phyloP scores from a whole-genome alignment of 768 basidiomycete species.

The Pholiota molesta region DNA sequence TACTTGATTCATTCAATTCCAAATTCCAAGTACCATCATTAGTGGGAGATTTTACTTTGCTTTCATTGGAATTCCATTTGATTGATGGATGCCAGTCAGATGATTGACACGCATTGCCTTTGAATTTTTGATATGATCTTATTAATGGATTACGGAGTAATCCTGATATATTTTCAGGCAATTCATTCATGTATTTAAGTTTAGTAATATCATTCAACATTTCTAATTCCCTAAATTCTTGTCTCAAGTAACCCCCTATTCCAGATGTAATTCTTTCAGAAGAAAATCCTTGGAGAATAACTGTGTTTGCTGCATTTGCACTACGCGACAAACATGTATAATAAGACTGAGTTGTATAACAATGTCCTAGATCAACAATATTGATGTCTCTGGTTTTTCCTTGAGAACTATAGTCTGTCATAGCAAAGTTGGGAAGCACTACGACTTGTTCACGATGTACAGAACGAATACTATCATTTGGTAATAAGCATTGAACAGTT shows the following conservation, averaged over 20 bases:
- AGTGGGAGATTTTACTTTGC: too few relatives aligned
- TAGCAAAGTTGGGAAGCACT: slow-evolving; percentile 33
- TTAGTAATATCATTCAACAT: slow-evolving; percentile 31
- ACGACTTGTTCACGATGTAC: slow-evolving; percentile 20
- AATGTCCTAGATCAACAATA: slow-evolving; percentile 26
- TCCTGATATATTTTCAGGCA: slow-evolving; percentile 14
- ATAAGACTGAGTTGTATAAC: slow-evolving; percentile 19
- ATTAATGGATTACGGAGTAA: slow-evolving; percentile 21
- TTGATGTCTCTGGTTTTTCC: slow-evolving; percentile 29
- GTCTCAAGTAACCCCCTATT: slow-evolving; percentile 15
- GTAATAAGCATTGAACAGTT: too few relatives aligned
- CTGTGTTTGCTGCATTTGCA: slow-evolving; percentile 25
- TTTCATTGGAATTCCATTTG: too few relatives aligned
- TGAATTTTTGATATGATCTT: too few relatives aligned
- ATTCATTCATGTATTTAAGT: slow-evolving; percentile 14
- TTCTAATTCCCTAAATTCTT: slow-evolving; percentile 32
- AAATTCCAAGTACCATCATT: too few relatives aligned
- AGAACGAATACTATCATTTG: too few relatives aligned
- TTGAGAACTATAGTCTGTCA: slow-evolving; percentile 33
- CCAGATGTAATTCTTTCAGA: slow-evolving; percentile 22
- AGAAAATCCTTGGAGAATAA: slow-evolving; percentile 30
- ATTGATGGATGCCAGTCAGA: too few relatives aligned
- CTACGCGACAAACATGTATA: slow-evolving; percentile 32
- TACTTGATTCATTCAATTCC: too few relatives aligned
- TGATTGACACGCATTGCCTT: not conserved